A percentile compares a stretch with the other conserved stretches of the same genome.
Conservation (phyloP, 2,329 filamentous ascomycete genomes). For the Pezicula neosporulosa region DNA sequence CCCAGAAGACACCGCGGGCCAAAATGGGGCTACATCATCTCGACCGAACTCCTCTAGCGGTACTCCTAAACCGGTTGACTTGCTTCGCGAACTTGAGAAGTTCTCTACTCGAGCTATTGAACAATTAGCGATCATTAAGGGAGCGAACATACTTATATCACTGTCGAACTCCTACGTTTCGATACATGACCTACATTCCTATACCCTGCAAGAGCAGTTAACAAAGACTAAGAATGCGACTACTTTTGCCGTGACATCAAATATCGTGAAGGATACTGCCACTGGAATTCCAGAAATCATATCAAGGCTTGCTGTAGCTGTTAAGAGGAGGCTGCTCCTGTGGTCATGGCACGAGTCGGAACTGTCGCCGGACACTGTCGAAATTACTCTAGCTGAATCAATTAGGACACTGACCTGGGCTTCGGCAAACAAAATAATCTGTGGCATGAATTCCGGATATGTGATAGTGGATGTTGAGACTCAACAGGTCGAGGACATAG, state of each 20-base stretch:
- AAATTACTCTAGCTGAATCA: constrained; percentile 76
- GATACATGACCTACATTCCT: constrained; percentile 84
- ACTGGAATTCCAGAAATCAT: constrained; percentile 93
- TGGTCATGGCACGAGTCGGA: constrained; percentile 99
- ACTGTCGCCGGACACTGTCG: constrained; percentile 66
- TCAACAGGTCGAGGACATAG: constrained; percentile 72
- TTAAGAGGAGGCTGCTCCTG: constrained; percentile 83
- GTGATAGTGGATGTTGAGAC: constrained; percentile 81
- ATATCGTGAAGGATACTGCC: constrained; percentile 84
- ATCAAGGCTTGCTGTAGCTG: constrained; percentile 83
- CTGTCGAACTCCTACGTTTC: constrained; percentile 87
- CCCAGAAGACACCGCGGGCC: constrained; percentile 35
- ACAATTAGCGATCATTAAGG: constrained; percentile 93
- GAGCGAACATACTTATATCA: constrained; percentile 86
- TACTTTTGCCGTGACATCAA: constrained; percentile 89
- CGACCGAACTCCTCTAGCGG: constrained; percentile 23
- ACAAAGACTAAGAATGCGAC: constrained; percentile 82
- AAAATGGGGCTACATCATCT: constrained; percentile 30
- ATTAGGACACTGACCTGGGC: constrained; percentile 92
- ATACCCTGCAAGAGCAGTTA: constrained; percentile 76
- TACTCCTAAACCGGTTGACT: constrained; percentile 62
- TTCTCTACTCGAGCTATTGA: constrained; percentile 89
- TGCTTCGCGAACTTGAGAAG: constrained; percentile 88
- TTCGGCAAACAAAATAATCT: constrained; percentile 79
- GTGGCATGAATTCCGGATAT: constrained; percentile 88